Percentiles rank a stretch among this genome's conserved stretches.
Conservation (phyloP, 495 filamentous ascomycete species). For the Tuber calosporum region DNA sequence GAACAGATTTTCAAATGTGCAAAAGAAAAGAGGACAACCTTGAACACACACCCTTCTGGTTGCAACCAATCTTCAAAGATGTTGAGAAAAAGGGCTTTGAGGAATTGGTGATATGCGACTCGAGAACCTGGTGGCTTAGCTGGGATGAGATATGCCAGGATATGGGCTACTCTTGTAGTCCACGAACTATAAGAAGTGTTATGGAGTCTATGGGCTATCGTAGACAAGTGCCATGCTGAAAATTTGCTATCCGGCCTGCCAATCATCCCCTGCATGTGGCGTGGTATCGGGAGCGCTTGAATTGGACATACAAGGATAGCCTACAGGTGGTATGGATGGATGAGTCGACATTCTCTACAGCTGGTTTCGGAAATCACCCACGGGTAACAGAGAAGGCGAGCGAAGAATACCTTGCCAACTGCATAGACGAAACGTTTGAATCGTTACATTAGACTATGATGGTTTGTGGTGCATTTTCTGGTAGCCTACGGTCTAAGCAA, state of each 20-base stretch:
- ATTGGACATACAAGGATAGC: constrained; percentile 18
- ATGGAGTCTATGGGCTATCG: too few relatives aligned
- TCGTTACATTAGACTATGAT: too few relatives aligned
- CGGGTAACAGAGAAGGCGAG: constrained; percentile 1
- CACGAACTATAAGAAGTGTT: not conserved
- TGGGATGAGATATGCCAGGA: not conserved
- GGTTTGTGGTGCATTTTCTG: too few relatives aligned
- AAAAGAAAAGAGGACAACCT: constrained; percentile 7
- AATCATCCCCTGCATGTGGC: not conserved
- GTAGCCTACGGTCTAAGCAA: too few relatives aligned
- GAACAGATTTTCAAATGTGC: not conserved
- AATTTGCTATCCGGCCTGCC: not conserved
- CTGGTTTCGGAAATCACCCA: not conserved
- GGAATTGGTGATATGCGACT: constrained; percentile 3
- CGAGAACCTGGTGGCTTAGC: not conserved
- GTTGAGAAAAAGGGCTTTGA: not conserved
- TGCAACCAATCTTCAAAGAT: constrained; percentile 8
- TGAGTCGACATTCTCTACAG: constrained; percentile 19
- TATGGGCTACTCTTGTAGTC: constrained; percentile 1
- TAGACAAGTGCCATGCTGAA: too few relatives aligned
- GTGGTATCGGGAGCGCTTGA: not conserved
- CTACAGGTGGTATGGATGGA: constrained; percentile 15
- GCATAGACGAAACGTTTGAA: too few relatives aligned
- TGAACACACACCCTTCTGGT: constrained; percentile 1
- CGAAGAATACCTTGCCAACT: not conserved